phyloP scores from a whole-genome alignment of 805 yeast species.

The Aciculoconidium aculeatum region DNA sequence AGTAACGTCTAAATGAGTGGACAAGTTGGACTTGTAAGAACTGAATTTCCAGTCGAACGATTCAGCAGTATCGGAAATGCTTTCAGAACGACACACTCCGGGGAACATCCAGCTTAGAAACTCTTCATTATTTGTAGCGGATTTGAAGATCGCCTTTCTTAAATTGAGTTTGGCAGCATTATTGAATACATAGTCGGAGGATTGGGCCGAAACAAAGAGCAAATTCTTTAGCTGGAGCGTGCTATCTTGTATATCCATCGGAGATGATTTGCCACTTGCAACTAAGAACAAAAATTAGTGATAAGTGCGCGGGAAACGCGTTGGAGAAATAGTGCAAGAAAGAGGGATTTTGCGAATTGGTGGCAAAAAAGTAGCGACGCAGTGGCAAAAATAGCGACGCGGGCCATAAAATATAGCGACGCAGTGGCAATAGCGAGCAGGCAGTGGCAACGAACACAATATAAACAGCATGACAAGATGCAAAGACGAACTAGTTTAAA shows the following conservation, averaged over 20 bases:
- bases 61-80: too few species aligned
- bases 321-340: too few species aligned
- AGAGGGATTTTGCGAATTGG: neutral
- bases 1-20: slow-evolving; percentile 5
- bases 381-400: neutral
- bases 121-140: slow-evolving; percentile 38
- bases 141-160: slow-evolving; percentile 38
- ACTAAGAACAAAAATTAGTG: neutral
- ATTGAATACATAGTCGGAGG: slow-evolving; percentile 24
- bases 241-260: slow-evolving; percentile 2
- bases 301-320: too few species aligned
- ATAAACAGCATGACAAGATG: too few species aligned
- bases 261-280: neutral
- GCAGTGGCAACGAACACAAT: too few species aligned
- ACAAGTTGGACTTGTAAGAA: slow-evolving; percentile 20
- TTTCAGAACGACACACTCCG: slow-evolving; percentile 1
- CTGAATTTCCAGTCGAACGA: slow-evolving; percentile 30
- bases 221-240: slow-evolving; percentile 19
- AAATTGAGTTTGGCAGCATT: slow-evolving; percentile 24
- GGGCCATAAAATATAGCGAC: too few species aligned
- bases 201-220: slow-evolving; percentile 34
- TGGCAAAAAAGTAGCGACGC: neutral
- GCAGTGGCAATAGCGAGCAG: too few species aligned
- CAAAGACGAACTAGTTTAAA: too few species aligned
- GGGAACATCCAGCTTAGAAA: slow-evolving; percentile 34